Conservation (phyloP, 164 flowering plant genomes). For the Platanus orientalis region DNA sequence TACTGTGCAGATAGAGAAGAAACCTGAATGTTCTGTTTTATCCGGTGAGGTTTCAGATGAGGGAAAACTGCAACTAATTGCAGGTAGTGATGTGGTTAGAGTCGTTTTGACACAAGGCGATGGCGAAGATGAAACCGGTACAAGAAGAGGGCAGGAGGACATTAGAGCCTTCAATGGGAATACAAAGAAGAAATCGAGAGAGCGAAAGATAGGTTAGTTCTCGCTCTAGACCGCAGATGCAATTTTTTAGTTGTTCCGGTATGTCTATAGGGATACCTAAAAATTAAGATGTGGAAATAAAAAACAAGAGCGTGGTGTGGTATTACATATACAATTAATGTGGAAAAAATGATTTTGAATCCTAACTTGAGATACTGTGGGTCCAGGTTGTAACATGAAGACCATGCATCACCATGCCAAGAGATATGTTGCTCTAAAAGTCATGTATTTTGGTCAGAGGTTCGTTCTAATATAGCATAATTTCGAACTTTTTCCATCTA, state of each 20-base stretch:
- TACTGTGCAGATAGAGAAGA: slow-evolving; percentile 25
- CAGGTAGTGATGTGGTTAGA: neutral
- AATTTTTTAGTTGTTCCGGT: neutral
- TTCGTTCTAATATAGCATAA: slow-evolving; percentile 16
- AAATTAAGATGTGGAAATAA: neutral
- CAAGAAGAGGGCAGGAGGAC: slow-evolving; percentile 3
- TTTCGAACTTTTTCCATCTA: neutral
- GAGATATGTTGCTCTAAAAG: slow-evolving; percentile 72
- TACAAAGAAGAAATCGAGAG: slow-evolving; percentile 13
- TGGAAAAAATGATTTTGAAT: neutral
- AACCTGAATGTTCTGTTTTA: neutral
- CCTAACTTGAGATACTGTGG: neutral
- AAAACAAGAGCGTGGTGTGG: neutral
- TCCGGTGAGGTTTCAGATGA: slow-evolving; percentile 1
- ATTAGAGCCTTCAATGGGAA: neutral
- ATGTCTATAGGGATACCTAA: neutral
- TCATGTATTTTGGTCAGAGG: slow-evolving; percentile 95
- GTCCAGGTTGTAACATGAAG: slow-evolving; percentile 24
- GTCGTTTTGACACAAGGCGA: neutral
- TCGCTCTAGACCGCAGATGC: no score
- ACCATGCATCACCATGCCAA: slow-evolving; percentile 29
- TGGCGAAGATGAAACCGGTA: neutral
- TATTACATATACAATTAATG: neutral
- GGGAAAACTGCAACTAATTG: slow-evolving; percentile 8
- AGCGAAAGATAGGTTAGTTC: slow-evolving; percentile 10